A percentile compares a stretch with the other conserved stretches of the same genome.
These are phyloP conservation scores for Ophiostoma pallidulum DNA, from an alignment of 2,329 filamentous ascomycete species.

Conservation along the genomic window DNA sequence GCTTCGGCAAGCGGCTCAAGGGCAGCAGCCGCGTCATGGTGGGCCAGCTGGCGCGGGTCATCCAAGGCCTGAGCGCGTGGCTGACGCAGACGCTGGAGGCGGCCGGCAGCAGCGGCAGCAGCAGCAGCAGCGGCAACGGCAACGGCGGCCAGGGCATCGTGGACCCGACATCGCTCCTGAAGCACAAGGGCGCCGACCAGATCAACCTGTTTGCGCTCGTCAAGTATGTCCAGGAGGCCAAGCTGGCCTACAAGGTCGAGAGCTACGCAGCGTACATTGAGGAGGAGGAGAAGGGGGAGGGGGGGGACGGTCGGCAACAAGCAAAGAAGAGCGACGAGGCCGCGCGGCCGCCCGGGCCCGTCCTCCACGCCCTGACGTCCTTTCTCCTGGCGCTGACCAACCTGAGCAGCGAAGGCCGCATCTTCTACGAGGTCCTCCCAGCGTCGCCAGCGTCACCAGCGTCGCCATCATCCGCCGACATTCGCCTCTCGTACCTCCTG, in stretches of 20 bases:
- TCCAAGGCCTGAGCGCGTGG: constrained; percentile 68
- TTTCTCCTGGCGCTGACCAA: constrained; percentile 81
- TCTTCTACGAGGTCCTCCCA: constrained; percentile 49
- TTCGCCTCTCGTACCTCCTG: constrained; percentile 72
- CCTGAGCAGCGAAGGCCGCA: constrained; percentile 59
- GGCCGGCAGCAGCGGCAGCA: constrained; percentile 34
- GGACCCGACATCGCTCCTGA: constrained; percentile 61
- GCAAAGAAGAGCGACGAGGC: constrained; percentile 18
- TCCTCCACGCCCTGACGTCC: constrained; percentile 45
- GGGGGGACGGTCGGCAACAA: constrained; percentile 20
- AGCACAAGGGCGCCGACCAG: constrained; percentile 82
- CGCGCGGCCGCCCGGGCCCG: constrained; percentile 25
- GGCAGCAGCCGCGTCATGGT: constrained; percentile 88
- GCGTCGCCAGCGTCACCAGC: constrained; percentile 3
- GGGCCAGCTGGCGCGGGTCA: constrained; percentile 72
- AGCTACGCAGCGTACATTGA: constrained; percentile 64
- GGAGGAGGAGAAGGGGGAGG: constrained; percentile 28
- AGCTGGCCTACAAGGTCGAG: constrained; percentile 88
- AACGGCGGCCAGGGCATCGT: constrained; percentile 51
- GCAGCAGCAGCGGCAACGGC: constrained; percentile 26
- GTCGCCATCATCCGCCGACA: constrained; percentile 27
- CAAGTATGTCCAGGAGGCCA: constrained; percentile 82
- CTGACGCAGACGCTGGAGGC: constrained; percentile 44
- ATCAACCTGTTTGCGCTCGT: constrained; percentile 89
- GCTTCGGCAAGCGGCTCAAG: constrained; percentile 80